Base-by-base conservation (phyloP, 768 basidiomycete genomes). In the Mycena floridula region DNA sequence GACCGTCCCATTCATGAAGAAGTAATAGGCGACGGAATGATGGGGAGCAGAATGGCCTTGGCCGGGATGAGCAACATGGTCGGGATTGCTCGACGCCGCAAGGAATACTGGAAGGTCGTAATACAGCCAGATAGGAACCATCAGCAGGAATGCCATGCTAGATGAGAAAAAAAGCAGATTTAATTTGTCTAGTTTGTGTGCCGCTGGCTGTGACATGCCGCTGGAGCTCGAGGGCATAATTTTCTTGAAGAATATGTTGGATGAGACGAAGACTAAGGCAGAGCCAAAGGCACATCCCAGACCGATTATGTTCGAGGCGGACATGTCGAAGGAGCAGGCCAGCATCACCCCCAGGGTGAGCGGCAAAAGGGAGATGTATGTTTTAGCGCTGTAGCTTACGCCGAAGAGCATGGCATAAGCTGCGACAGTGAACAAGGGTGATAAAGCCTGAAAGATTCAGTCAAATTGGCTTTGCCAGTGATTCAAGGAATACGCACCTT, bases 221-320 rank as follows among this genome's bases (percentile, higher is more conserved):
- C 69, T 66, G 4, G 66, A 57, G 42, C 73, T 73, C 7, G 77
- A 72, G 2, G 96, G 96, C 77, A 99, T 85, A 50, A 98, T 83
- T 71, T 95, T 98, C 68, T 99, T 99, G 77, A 95, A 97, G 64
- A 94, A 96, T 55, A 99, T 98, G 65, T 99, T 99, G 51, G 92
- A 94, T 54, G 86, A 87, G 50, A 99, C 96, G 61, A 99, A 98
- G 52, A 99, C 83, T 46, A 99, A 67, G 24, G 96, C 96, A 9
- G 93, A 96, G 13, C 95, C 95, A 58, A 99, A 93, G 3, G 96
- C 95, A 62, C 89, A 96, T 22, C 96, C 68, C n/a, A 99, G 66
- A 11, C 96, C 96, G 22, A 85, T 66, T 16, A 77, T 63, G 59
- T 92, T 94, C 39, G 92, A 94, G 3, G 82, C 82, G 1, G 90